A percentile compares a stretch with the other conserved stretches of the same genome.
Evolutionary conservation across 192 early-diverging fungal genomes (phyloP).

Genomic region (Coemansia sp.): DNA sequence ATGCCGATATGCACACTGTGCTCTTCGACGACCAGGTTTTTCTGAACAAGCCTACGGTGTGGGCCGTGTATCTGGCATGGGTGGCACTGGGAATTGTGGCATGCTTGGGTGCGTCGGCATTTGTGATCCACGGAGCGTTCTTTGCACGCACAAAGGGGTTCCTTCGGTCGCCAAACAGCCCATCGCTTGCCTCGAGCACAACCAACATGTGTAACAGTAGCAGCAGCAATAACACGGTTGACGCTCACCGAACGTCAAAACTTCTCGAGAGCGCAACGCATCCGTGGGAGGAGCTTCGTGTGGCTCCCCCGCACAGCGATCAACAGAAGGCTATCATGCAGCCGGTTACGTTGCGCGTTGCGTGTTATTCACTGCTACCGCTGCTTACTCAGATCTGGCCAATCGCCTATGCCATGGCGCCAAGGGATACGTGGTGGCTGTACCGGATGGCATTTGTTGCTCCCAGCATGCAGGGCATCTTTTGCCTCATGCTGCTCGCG

Average conservation of each 20-base stretch:
- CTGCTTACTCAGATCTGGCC: constrained; percentile 22
- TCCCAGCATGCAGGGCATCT: constrained; percentile 21
- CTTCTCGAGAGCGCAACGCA: neutral
- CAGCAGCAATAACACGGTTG: neutral
- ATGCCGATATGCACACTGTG: neutral
- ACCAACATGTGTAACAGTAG: neutral
- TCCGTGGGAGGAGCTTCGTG: constrained; percentile 12
- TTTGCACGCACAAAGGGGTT: neutral
- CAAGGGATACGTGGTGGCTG: constrained; percentile 13
- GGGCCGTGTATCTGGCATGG: constrained; percentile 20
- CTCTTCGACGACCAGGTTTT: constrained; percentile 3
- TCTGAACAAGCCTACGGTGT: constrained; percentile 1
- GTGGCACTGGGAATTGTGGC: neutral
- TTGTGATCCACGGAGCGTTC: neutral
- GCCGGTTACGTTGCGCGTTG: constrained; percentile 12
- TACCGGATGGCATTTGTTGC: constrained; percentile 14
- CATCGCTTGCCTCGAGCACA: neutral
- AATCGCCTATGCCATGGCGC: constrained; percentile 13
- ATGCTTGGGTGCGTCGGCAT: constrained; percentile 3
- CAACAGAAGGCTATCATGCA: neutral
- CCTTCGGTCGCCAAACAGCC: neutral
- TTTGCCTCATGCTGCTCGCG: constrained; percentile 14
- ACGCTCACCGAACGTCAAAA: neutral
- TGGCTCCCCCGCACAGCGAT: neutral
- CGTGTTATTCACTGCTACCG: constrained; percentile 13